phyloP scores from a whole-genome alignment of 306 rosid species.

The Benincasa hispida region DNA sequence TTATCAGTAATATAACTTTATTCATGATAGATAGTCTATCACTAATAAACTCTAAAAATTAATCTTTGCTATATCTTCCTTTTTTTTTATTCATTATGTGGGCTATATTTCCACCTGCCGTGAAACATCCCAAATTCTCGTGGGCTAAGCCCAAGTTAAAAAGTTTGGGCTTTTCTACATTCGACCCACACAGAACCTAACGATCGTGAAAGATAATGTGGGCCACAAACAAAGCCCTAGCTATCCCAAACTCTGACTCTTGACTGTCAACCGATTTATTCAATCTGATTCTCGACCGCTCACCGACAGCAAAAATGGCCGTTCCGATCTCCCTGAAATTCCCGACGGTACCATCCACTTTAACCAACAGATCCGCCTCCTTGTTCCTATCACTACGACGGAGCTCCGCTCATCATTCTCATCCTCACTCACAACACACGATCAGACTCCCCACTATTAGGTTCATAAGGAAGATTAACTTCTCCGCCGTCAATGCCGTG shows the following conservation, averaged over 20 bases:
- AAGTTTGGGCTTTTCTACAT: background rate
- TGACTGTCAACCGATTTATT: background rate
- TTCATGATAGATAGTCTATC: no score
- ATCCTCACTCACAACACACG: background rate
- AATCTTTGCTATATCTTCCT: no score
- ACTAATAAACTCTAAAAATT: no score
- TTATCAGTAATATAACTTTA: no score
- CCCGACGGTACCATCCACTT: background rate
- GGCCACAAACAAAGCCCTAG: constrained; percentile 11
- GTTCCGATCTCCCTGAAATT: constrained; percentile 9
- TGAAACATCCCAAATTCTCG: background rate
- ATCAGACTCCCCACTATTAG: background rate
- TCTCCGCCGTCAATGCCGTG: constrained; percentile 19
- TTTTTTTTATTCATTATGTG: no score
- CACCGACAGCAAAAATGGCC: constrained; percentile 7
- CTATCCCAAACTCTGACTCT: background rate
- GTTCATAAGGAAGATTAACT: background rate
- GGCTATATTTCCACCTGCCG: no score
- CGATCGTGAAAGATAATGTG: background rate
- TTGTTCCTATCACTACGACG: background rate
- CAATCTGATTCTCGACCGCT: constrained; percentile 7
- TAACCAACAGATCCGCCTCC: background rate
- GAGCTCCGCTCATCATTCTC: constrained; percentile 9
- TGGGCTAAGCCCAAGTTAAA: background rate
- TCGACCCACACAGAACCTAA: background rate